phyloP scores from a whole-genome alignment of 768 basidiomycete species.

The Brasilioporus rufonigricans region DNA sequence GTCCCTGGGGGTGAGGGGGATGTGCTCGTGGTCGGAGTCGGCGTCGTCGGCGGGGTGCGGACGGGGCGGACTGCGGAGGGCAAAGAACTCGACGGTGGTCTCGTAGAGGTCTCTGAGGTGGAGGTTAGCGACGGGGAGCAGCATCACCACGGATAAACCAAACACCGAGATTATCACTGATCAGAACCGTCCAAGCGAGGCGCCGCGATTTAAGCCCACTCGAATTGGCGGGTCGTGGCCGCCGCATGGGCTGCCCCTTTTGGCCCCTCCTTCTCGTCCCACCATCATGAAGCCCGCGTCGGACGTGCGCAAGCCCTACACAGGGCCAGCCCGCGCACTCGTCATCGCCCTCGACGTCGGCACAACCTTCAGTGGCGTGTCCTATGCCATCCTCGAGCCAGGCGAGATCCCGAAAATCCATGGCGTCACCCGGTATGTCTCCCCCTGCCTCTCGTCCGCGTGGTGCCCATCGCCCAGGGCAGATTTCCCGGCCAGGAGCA shows the following conservation, averaged over 20 bases:
- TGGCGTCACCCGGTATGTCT: constrained; percentile 68
- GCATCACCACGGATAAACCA: too few relatives aligned
- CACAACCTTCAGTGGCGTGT: constrained; percentile 81
- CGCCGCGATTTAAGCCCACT: constrained; percentile 11
- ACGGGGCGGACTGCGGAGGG: constrained; percentile 38
- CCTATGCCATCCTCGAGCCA: constrained; percentile 80
- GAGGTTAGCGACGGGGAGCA: constrained; percentile 47
- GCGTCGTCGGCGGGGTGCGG: constrained; percentile 23
- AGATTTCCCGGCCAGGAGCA: constrained; percentile 86
- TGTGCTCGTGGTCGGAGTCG: constrained; percentile 26
- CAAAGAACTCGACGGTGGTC: constrained; percentile 59
- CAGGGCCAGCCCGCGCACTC: constrained; percentile 58
- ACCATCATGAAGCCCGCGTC: constrained; percentile 49
- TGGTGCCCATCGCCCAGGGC: constrained; percentile 16
- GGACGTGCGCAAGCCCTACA: constrained; percentile 73
- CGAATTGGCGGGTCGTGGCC: constrained; percentile 10
- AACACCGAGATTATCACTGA: neutral
- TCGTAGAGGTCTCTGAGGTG: constrained; percentile 50
- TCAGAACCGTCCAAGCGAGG: neutral
- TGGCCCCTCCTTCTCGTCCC: neutral
- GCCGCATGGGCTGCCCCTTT: constrained; percentile 2
- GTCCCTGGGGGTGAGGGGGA: constrained; percentile 30
- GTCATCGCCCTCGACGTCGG: constrained; percentile 81
- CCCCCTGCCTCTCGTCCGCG: neutral
- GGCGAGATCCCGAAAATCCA: constrained; percentile 79